These are phyloP conservation scores for Trichoderma citrinoviride DNA, from an alignment of 2,329 filamentous ascomycete species.

Conservation along the genomic window DNA sequence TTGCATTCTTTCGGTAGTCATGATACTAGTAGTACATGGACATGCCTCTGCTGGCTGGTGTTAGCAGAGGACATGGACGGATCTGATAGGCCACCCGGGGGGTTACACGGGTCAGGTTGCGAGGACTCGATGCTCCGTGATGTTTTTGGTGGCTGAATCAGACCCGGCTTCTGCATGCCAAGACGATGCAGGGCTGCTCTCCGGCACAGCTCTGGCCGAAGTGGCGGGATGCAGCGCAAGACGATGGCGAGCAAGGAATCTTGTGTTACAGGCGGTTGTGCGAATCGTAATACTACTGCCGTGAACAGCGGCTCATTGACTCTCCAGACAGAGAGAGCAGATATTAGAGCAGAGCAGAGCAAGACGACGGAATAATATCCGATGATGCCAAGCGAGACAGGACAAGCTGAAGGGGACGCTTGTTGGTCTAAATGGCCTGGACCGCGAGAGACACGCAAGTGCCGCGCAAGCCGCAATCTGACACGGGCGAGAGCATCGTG, in stretches of 20 bases:
- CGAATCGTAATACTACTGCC: neutral
- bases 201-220: conserved; percentile 7
- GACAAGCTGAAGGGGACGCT: neutral
- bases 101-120: neutral
- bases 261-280: neutral
- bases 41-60: neutral
- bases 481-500: neutral
- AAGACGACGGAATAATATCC: neutral
- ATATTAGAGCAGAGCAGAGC: neutral
- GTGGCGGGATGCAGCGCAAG: neutral
- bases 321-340: too few species aligned
- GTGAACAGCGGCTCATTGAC: neutral
- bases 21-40: too few species aligned
- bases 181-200: neutral
- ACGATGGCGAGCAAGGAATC: neutral
- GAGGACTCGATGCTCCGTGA: too few species aligned
- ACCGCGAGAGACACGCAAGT: conserved; percentile 3
- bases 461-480: conserved; percentile 4
- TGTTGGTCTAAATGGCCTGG: neutral
- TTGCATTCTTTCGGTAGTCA: neutral
- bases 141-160: too few species aligned
- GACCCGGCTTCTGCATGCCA: neutral
- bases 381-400: neutral
- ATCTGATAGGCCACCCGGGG: neutral
- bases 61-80: too few species aligned